These are phyloP conservation scores for Fusarium pseudonygamai DNA, from an alignment of 2,329 filamentous ascomycete genomes.

Conservation along the genomic window DNA sequence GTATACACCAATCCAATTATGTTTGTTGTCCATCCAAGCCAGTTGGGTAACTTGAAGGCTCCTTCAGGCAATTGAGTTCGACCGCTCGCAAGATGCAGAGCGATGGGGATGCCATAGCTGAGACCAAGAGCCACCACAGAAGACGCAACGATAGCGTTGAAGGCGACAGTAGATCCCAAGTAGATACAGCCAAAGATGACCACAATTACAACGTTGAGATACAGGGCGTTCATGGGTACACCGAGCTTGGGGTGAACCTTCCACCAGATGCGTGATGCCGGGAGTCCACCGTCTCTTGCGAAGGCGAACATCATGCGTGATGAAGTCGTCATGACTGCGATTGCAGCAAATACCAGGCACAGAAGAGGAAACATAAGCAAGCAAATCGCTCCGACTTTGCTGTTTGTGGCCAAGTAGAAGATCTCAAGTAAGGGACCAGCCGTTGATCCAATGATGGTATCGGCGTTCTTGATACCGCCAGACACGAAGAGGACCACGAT, in stretches of 20 bases:
- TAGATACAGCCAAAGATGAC: slow-evolving; percentile 76
- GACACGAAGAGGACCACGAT: slow-evolving; percentile 71
- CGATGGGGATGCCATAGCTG: slow-evolving; percentile 78
- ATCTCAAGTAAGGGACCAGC: slow-evolving; percentile 70
- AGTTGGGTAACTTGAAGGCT: slow-evolving; percentile 47
- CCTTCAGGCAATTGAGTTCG: slow-evolving; percentile 69
- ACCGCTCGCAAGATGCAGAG: slow-evolving; percentile 73
- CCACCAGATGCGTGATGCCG: slow-evolving; percentile 67
- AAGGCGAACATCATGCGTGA: slow-evolving; percentile 75
- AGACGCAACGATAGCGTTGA: slow-evolving; percentile 76
- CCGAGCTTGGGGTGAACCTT: slow-evolving; percentile 68
- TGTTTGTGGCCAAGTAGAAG: slow-evolving; percentile 69
- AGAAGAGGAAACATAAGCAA: slow-evolving; percentile 73
- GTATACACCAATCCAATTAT: slow-evolving; percentile 68
- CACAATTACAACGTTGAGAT: slow-evolving; percentile 68
- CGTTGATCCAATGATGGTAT: slow-evolving; percentile 58
- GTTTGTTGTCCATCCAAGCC: slow-evolving; percentile 51
- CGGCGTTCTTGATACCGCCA: slow-evolving; percentile 60
- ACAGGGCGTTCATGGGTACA: slow-evolving; percentile 73
- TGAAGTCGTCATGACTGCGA: slow-evolving; percentile 71
- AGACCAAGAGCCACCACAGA: slow-evolving; percentile 77
- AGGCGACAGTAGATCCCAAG: slow-evolving; percentile 70
- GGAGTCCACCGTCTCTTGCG: slow-evolving; percentile 70
- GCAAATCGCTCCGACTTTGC: slow-evolving; percentile 68
- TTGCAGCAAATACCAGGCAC: slow-evolving; percentile 71